Evolutionary conservation across 164 flowering plant genomes (phyloP).

Genomic region (Akebia trifoliata): DNA sequence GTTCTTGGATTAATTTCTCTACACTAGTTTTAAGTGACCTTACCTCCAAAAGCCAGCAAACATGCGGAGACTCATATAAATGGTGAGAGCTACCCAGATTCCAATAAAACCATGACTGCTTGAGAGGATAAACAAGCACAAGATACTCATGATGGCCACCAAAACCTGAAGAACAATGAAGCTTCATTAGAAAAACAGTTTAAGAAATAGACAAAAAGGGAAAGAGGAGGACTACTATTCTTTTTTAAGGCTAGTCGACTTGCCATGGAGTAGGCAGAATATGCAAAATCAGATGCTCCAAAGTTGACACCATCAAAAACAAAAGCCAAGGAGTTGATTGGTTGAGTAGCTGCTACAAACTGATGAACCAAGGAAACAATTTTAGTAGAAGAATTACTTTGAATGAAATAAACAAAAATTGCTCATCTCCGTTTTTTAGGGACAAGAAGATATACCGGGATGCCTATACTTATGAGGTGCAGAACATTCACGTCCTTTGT

Average conservation of each 20-base stretch:
- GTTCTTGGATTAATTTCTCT: background rate
- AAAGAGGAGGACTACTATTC: background rate
- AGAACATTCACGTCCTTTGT: slow-evolving; percentile 56
- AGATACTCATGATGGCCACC: slow-evolving; percentile 70
- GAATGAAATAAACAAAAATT: background rate
- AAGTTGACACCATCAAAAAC: slow-evolving; percentile 84
- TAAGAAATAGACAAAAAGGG: background rate
- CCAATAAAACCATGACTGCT: slow-evolving; percentile 62
- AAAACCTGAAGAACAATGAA: slow-evolving; percentile 49
- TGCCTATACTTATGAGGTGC: slow-evolving; percentile 48
- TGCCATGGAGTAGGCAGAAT: slow-evolving; percentile 77
- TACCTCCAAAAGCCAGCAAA: slow-evolving; percentile 86
- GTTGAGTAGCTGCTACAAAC: slow-evolving; percentile 88
- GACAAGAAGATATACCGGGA: slow-evolving; percentile 50
- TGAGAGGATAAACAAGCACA: slow-evolving; percentile 51
- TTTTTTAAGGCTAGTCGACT: slow-evolving; percentile 13
- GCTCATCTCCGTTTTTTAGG: background rate
- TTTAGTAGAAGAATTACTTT: background rate
- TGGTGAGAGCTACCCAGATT: slow-evolving; percentile 79
- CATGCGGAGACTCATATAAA: slow-evolving; percentile 68
- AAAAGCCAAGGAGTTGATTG: slow-evolving; percentile 78
- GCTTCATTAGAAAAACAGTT: background rate
- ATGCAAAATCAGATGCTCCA: slow-evolving; percentile 90
- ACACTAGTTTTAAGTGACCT: background rate
- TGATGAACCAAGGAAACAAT: slow-evolving; percentile 21